Conservation (phyloP, 768 basidiomycete species). For the Podaxis sp. region DNA sequence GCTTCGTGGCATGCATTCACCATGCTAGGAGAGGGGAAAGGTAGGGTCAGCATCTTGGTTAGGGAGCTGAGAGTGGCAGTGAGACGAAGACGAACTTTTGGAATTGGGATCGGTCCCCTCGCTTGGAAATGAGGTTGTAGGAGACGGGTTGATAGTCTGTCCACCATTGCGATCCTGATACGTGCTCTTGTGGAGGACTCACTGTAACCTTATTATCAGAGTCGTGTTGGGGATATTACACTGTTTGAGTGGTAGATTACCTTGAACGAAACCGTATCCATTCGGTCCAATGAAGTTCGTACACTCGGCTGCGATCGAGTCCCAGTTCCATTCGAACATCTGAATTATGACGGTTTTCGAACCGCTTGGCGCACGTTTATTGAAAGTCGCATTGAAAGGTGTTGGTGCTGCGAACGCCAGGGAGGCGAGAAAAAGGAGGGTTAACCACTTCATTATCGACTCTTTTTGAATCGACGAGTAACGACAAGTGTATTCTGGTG, state of each 20-base stretch:
- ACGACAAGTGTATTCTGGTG: background rate
- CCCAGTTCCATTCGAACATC: conserved; percentile 69
- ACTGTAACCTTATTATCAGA: conserved; percentile 19
- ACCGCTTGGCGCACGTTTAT: conserved; percentile 9
- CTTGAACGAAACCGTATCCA: conserved; percentile 71
- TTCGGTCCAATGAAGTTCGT: conserved; percentile 61
- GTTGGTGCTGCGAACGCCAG: background rate
- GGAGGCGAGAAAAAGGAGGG: background rate
- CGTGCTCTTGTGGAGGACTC: conserved; percentile 54
- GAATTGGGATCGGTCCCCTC: conserved; percentile 54
- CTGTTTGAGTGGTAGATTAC: conserved; percentile 23
- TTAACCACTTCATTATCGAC: background rate
- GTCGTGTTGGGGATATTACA: background rate
- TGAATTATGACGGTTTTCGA: conserved; percentile 54
- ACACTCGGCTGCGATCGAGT: conserved; percentile 59
- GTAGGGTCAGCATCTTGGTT: background rate
- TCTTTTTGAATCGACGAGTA: background rate
- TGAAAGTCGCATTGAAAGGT: background rate
- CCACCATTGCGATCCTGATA: conserved; percentile 64
- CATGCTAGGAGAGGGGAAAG: conserved; percentile 29
- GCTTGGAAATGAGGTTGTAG: conserved; percentile 61
- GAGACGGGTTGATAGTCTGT: conserved; percentile 72
- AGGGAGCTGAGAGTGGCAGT: conserved; percentile 6
- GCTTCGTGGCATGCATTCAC: conserved; percentile 45
- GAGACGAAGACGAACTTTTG: conserved; percentile 21